A percentile compares a stretch with the other conserved stretches of the same genome.
These are phyloP conservation scores for Globisporangium echinulatum DNA, from an alignment of 352 stramenopile species.

Conservation along the genomic window DNA sequence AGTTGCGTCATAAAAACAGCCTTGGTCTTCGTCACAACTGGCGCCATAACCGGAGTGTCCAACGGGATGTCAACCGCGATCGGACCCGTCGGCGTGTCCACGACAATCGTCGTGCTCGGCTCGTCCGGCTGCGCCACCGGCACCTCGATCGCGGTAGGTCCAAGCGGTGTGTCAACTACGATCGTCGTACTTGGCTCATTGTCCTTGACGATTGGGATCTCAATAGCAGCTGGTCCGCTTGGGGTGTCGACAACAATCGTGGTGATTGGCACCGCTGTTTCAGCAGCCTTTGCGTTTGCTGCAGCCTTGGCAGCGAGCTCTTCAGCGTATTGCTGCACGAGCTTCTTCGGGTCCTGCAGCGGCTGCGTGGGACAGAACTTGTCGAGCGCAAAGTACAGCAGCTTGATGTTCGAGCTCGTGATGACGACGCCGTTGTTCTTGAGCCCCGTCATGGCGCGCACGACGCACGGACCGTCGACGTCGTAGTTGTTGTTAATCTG, in stretches of 20 bases:
- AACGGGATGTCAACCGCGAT: slow-evolving; percentile 6
- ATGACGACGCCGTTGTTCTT: slow-evolving; percentile 4
- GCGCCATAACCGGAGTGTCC: not conserved
- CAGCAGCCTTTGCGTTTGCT: not conserved
- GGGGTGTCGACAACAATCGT: not conserved
- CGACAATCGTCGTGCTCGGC: slow-evolving; percentile 1
- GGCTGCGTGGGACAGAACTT: slow-evolving; percentile 17
- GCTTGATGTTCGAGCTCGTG: slow-evolving; percentile 14
- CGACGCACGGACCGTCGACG: slow-evolving; percentile 24
- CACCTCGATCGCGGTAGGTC: not conserved
- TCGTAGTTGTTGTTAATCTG: slow-evolving; percentile 37
- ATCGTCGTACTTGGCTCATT: slow-evolving; percentile 1
- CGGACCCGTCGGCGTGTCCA: slow-evolving; percentile 2
- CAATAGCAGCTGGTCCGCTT: not conserved
- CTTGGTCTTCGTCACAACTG: not conserved
- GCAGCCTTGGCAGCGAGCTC: not conserved
- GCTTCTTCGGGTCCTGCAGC: slow-evolving; percentile 19
- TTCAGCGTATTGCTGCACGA: slow-evolving; percentile 22
- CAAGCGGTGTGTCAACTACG: slow-evolving; percentile 4
- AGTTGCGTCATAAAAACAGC: not conserved
- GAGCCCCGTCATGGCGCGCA: slow-evolving; percentile 30
- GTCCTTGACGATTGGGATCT: not conserved
- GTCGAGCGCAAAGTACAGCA: slow-evolving; percentile 17
- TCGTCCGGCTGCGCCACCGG: not conserved
- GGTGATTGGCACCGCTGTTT: not conserved